phyloP scores from a whole-genome alignment of 2,329 filamentous ascomycete genomes.

The Keithomyces neogunnii region DNA sequence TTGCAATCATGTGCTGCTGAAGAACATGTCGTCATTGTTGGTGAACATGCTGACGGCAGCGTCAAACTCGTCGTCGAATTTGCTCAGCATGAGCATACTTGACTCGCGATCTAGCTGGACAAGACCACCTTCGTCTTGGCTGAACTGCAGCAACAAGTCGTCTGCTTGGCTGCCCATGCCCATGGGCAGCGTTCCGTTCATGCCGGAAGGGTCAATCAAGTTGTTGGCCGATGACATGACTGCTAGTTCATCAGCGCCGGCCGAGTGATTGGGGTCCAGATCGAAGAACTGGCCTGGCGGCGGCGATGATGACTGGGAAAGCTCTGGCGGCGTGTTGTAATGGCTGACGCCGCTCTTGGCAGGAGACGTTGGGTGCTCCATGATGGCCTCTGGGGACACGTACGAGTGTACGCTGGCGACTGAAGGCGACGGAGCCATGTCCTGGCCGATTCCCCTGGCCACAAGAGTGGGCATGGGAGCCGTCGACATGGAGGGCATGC shows the following conservation, averaged over 20 bases:
- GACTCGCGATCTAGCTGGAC: conserved; percentile 36
- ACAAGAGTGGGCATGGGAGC: conserved; percentile 30
- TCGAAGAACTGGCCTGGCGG: conserved; percentile 41
- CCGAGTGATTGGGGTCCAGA: conserved; percentile 30
- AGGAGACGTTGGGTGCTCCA: conserved; percentile 37
- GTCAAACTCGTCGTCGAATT: conserved; percentile 47
- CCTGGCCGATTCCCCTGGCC: conserved; percentile 23
- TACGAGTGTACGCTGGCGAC: conserved; percentile 30
- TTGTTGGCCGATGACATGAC: conserved; percentile 20
- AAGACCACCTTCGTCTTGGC: conserved; percentile 29
- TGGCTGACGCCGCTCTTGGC: conserved; percentile 42
- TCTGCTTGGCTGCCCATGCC: conserved; percentile 32
- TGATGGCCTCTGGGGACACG: conserved; percentile 38
- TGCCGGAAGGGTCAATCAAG: conserved; percentile 23
- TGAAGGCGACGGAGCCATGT: conserved; percentile 31
- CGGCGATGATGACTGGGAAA: conserved; percentile 53
- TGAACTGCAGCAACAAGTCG: conserved; percentile 35
- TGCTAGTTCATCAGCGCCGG: conserved; percentile 21
- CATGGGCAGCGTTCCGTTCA: conserved; percentile 24
- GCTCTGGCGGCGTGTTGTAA: conserved; percentile 50
- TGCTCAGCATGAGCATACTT: conserved; percentile 40
- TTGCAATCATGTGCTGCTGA: conserved; percentile 26
- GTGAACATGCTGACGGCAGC: conserved; percentile 42
- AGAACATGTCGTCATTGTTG: conserved; percentile 44
- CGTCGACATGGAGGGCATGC: conserved; percentile 34